These are phyloP conservation scores for Xerocomellus intermedius DNA, from an alignment of 768 basidiomycete genomes.

Conservation along the genomic window DNA sequence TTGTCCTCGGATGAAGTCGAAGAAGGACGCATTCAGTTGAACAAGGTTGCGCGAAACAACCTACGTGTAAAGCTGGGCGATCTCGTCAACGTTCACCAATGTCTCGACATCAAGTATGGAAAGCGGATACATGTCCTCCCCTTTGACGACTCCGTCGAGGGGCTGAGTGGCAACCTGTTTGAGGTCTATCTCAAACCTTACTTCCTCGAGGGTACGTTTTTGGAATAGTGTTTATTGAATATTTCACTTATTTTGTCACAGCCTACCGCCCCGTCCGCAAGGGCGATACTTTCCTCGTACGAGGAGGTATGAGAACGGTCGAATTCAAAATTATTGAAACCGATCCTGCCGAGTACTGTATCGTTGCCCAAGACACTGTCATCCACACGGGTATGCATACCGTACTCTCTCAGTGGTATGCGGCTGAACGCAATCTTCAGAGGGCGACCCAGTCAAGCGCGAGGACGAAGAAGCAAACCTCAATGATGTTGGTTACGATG, in stretches of 20 bases:
- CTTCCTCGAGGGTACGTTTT: slow-evolving; percentile 83
- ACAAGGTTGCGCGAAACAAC: slow-evolving; percentile 99
- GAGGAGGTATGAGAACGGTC: slow-evolving; percentile 97
- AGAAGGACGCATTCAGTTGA: slow-evolving; percentile 96
- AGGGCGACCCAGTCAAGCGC: slow-evolving; percentile 98
- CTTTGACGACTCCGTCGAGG: slow-evolving; percentile 98
- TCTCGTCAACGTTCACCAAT: slow-evolving; percentile 92
- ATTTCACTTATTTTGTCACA: slow-evolving; percentile 24
- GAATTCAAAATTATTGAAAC: slow-evolving; percentile 99
- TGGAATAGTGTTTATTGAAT: neutral
- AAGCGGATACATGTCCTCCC: slow-evolving; percentile 96
- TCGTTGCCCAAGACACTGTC: slow-evolving; percentile 98
- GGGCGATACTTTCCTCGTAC: slow-evolving; percentile 98
- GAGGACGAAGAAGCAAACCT: slow-evolving; percentile 98
- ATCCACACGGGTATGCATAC: slow-evolving; percentile 72
- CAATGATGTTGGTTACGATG: slow-evolving; percentile 97
- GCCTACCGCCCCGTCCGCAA: slow-evolving; percentile 95
- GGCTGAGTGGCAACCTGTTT: slow-evolving; percentile 96
- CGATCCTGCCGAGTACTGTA: slow-evolving; percentile 97
- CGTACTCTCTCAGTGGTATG: neutral
- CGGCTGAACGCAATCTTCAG: slow-evolving; percentile 38
- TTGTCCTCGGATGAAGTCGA: slow-evolving; percentile 95
- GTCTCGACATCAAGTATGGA: slow-evolving; percentile 98
- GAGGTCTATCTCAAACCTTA: slow-evolving; percentile 99
- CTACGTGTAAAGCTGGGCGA: slow-evolving; percentile 96